Base-by-base conservation (phyloP, 2,329 filamentous ascomycete species). In the Coniochaeta sp. region DNA sequence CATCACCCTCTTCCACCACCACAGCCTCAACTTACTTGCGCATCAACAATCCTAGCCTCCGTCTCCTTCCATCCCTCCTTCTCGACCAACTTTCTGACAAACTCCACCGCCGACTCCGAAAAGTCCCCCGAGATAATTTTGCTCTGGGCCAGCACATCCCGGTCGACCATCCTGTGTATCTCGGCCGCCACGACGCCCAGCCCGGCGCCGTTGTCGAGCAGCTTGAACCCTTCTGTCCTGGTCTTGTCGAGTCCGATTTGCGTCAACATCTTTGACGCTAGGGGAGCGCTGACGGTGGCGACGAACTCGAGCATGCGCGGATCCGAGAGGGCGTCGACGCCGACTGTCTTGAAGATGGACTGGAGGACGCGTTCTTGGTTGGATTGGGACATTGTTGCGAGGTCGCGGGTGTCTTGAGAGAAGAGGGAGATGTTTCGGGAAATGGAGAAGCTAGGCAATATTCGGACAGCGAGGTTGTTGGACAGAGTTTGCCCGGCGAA, bases 201-300 rank as follows among this genome's bases (percentile, higher is more conserved):
- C 0, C 79, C 79, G 51, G 78, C 82, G 6, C 75, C 78, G 55
- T 72, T 73, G 53, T 83, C 79, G 10, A 83, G 60, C 22, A 82
- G 56, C 3, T 49, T 47, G 47, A 76, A 63, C 0, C 72, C 69
- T 6, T 55, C 55, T 9, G 49, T 53, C 2, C 58, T 60, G 13
- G 53, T 51, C 4, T 53, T 40, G 48, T 57, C 53, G 14, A 70
- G 56, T 1, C 64, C 64, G 30, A 65, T 67, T 54, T 69, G 62
- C 16, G 51, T 50, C 24, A 71, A 62, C 55, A 65, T 32, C 14
- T 49, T 53, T 10, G 24, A 14, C 4, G 57, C 62, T 4, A 63
- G 55, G 1, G 61, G 60, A 0, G 45, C 47, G 47, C 60, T 61
- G 54, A 63, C 55, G n/a, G 16, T 18, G 26, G 20, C 26, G 30